Conservation (phyloP, 345 rosid genomes). For the Draba incana region DNA sequence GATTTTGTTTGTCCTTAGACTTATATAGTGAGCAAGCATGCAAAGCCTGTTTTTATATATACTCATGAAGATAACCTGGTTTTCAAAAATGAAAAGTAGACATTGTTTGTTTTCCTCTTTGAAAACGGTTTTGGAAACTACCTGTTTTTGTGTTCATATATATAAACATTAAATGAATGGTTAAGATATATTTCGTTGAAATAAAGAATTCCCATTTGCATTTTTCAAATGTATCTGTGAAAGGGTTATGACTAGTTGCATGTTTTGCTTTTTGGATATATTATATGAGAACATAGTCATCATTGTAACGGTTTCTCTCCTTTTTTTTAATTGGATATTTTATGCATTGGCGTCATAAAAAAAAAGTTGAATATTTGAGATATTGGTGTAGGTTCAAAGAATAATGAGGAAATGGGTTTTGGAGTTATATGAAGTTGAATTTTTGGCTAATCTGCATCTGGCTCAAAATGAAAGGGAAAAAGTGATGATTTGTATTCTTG, state of each 20-base stretch:
- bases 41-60: constrained; percentile 14
- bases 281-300: constrained; percentile 9
- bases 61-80: constrained; percentile 21
- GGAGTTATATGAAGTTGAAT: constrained; percentile 29
- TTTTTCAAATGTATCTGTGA: constrained; percentile 28
- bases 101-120: constrained; percentile 9
- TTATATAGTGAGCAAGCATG: constrained; percentile 30
- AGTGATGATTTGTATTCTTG: constrained; percentile 29
- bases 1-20: not conserved
- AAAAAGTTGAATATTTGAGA: not conserved
- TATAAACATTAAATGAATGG: constrained; percentile 25
- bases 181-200: constrained; percentile 6
- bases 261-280: constrained; percentile 27
- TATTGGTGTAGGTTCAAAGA: constrained; percentile 17
- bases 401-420: constrained; percentile 2
- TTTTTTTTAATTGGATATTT: not conserved
- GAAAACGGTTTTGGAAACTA: constrained; percentile 35
- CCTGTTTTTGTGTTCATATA: constrained; percentile 29
- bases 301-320: constrained; percentile 7
- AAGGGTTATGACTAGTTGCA: constrained; percentile 38
- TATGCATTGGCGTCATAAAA: not conserved
- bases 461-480: constrained; percentile 21
- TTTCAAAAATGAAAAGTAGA: not conserved
- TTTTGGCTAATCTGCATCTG: constrained; percentile 22
- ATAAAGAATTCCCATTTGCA: constrained; percentile 19